Conservation (phyloP, 2,329 filamentous ascomycete species). For the Incumbomyces delicatus region DNA sequence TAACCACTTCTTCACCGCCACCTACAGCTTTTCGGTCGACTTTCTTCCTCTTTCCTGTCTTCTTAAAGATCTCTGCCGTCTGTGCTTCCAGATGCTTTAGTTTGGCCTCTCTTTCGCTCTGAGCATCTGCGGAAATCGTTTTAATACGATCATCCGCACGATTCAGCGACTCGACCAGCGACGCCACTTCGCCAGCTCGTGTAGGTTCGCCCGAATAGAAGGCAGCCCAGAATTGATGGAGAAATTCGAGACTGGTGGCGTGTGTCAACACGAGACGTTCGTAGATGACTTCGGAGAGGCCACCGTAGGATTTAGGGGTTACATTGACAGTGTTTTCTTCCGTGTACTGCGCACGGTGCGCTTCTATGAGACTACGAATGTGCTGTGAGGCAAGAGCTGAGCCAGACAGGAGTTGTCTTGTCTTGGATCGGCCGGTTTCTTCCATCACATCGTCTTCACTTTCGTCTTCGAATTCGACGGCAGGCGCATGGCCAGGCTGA, state of each 20-base stretch:
- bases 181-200: constrained; percentile 68
- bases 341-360: constrained; percentile 42
- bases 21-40: constrained; percentile 59
- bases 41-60: constrained; percentile 63
- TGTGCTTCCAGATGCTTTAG: constrained; percentile 60
- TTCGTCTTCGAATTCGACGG: constrained; percentile 17
- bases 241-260: constrained; percentile 85
- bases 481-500: constrained; percentile 13
- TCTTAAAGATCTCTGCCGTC: constrained; percentile 59
- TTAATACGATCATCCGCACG: constrained; percentile 70
- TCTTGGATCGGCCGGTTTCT: constrained; percentile 44
- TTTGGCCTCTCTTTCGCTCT: constrained; percentile 58
- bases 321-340: constrained; percentile 20
- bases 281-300: constrained; percentile 43
- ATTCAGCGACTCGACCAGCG: constrained; percentile 70
- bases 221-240: constrained; percentile 94
- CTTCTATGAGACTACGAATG: constrained; percentile 49
- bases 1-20: constrained; percentile 67
- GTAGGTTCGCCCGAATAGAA: constrained; percentile 82
- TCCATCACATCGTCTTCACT: constrained; percentile 26
- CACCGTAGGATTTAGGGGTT: constrained; percentile 30
- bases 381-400: constrained; percentile 51
- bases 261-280: constrained; percentile 66
- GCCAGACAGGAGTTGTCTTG: constrained; percentile 37
- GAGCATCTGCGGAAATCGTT: constrained; percentile 69